Percentiles rank a stretch among this genome's conserved stretches.
Evolutionary conservation across 306 rosid species (phyloP).

Genomic region (Lupinus albus): DNA sequence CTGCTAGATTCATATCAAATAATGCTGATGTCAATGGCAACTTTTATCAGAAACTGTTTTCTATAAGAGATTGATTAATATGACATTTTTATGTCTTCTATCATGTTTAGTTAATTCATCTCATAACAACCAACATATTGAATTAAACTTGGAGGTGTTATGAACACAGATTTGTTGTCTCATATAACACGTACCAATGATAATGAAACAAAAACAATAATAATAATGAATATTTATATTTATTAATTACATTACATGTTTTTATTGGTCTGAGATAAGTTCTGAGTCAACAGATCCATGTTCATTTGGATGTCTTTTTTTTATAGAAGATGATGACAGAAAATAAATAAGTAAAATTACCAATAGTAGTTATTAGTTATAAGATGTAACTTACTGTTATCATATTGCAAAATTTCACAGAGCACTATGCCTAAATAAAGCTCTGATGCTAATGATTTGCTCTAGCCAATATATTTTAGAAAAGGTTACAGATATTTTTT

Average conservation of each 20-base stretch:
- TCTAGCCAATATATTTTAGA: constrained; percentile 2
- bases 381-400: not conserved
- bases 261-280: too few relatives aligned
- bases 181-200: too few relatives aligned
- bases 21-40: constrained; percentile 91
- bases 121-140: too few relatives aligned
- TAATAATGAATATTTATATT: too few relatives aligned
- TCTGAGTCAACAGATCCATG: constrained; percentile 73
- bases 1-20: constrained; percentile 78
- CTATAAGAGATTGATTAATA: constrained; percentile 32
- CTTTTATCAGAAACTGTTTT: constrained; percentile 52
- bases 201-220: too few relatives aligned
- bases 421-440: not conserved
- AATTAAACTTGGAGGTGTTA: too few relatives aligned
- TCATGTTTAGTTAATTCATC: too few relatives aligned
- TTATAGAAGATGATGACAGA: not conserved
- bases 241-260: too few relatives aligned
- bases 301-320: constrained; percentile 31
- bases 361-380: not conserved
- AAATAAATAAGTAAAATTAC: not conserved
- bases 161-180: too few relatives aligned
- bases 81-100: constrained; percentile 19
- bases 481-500: too few relatives aligned
- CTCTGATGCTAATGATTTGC: constrained; percentile 4
- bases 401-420: not conserved